Conservation (phyloP, 2,329 filamentous ascomycete species). For the Aureobasidium zeae region DNA sequence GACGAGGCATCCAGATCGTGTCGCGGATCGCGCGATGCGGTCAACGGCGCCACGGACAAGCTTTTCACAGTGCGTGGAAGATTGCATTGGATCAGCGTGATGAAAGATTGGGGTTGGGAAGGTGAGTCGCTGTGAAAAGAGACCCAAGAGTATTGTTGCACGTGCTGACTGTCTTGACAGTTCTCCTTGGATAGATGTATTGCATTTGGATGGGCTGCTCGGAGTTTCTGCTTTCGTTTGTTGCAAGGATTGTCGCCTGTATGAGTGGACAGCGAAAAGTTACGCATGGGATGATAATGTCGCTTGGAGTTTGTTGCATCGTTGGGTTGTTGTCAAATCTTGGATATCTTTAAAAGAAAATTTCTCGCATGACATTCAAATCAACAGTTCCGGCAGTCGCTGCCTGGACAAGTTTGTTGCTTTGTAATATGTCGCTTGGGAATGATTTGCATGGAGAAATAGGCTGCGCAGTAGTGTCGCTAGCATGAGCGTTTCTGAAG, state of each 20-base stretch:
- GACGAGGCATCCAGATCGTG: constrained; percentile 6
- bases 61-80: constrained; percentile 57
- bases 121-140: constrained; percentile 38
- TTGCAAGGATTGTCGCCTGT: not conserved
- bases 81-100: constrained; percentile 61
- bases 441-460: too few species aligned
- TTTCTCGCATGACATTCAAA: not conserved
- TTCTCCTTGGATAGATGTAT: constrained; percentile 32
- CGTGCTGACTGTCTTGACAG: constrained; percentile 19
- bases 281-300: too few species aligned
- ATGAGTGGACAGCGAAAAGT: too few species aligned
- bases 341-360: not conserved
- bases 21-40: constrained; percentile 11
- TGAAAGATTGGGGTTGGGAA: constrained; percentile 66
- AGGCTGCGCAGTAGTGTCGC: not conserved
- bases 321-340: not conserved
- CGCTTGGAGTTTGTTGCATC: constrained; percentile 4
- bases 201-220: constrained; percentile 1
- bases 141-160: not conserved
- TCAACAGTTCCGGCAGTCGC: not conserved
- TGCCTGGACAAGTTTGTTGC: not conserved
- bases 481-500: not conserved
- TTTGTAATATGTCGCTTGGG: not conserved
- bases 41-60: constrained; percentile 40
- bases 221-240: too few species aligned